Base-by-base conservation (phyloP, 768 basidiomycete genomes). In the Myochromella boudieri region DNA sequence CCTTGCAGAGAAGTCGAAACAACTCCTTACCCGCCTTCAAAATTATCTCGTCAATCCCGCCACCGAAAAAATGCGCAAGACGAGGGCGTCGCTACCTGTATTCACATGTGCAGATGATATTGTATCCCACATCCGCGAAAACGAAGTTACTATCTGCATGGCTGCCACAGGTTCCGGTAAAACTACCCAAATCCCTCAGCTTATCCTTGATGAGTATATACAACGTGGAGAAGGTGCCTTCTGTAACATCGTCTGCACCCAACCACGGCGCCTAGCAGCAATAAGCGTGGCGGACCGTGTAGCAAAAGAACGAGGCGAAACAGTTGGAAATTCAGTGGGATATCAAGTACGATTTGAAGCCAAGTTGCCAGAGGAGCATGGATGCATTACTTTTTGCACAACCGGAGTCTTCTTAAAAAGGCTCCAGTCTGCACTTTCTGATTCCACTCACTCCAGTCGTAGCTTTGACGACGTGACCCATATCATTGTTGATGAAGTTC, bases 261-360 rank as follows among this genome's bases (percentile, higher is more conserved):
- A 97, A 60, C 95, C 95, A 12, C 81, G 94, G 49, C 81, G 94
- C 43, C 73, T 97, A 37, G 93, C 95, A 7, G 93, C 95, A 20
- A 86, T 95, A 60, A 90, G 87, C 55, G 90, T 97, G 24, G 93
- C 95, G 0, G 78, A 91, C 56, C 91, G 94, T 42, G 89, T 97
- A 2, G 84, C 95, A 11, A 88, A 84, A 55, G 95, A 98, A 67
- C 75, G 95, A 44, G 89, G 85, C 2, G 84, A 94, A 61, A 42
- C 54, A 0, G 49, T 87, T 4, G 95, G 95, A 8, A 64, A 63
- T 22, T 79, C 84, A 7, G 78, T 97, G 33, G 95, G 95, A 2
- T 97, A 95, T 62, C 90, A 91, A 59, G 92, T 97, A 36, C 84
- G 95, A 17, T 95, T 97, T 61, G 94, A 97, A 53, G 69, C 81